Base-by-base conservation (phyloP, 257 asterid genomes). In the Rubia yunnanensis region DNA sequence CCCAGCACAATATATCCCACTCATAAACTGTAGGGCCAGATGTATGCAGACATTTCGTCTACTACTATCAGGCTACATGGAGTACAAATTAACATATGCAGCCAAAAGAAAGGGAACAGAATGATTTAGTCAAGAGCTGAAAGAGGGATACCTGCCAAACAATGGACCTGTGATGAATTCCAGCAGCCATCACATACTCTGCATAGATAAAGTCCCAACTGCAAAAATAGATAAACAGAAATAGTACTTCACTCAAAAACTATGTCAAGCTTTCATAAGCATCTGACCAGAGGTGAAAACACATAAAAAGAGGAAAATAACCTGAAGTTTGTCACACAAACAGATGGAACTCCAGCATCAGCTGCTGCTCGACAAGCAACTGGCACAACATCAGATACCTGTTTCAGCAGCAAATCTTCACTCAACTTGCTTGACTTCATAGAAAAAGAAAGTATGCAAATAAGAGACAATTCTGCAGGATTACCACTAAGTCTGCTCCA, bases 311-410 rank as follows among this genome's bases (percentile, higher is more conserved):
- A n/a, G 7, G 17, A 39, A 41, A 23, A 28, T 39, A 57, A 92
- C 99, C 99, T 94, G 72, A 94, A 94, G 77, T 94, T 94, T 66
- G 96, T 85, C 73, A 88, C 95, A 73, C 99, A 94, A 58, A 90
- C 94, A 66, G 99, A 88, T 64, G 85, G 96, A 73, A 94, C 79
- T 55, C 97, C 99, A 70, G 99, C 97, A 85, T 94, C 95, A 70
- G 99, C 97, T 56, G 99, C 99, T 35, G 97, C 99, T 69, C 99
- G 82, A 74, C 97, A 90, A 66, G 99, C 97, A 74, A 94, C 92
- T 60, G 97, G 99, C 71, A 94, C 97, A 65, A 94, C 99, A 82
- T 94, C 99, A 38, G 99, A 94, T n/a, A 90, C 96, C 99, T 94
- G 74, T 69, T 76, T 32, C 27, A n/a, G 52, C 11, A 32, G 26